Evolutionary conservation across 2,329 filamentous ascomycete genomes (phyloP).

Genomic region (Alternaria rosae): DNA sequence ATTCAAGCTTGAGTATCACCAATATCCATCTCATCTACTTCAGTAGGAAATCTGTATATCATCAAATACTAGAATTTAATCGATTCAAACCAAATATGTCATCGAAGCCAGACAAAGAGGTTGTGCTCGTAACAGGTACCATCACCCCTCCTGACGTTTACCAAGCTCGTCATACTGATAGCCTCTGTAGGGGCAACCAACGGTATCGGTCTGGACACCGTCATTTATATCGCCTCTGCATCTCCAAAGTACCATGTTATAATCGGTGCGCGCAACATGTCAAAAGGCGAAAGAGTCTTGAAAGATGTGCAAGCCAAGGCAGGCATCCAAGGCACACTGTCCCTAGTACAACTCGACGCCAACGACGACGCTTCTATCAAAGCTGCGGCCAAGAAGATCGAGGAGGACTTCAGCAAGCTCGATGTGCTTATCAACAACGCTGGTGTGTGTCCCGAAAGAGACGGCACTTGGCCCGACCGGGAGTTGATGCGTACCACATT

Average conservation of each 20-base stretch:
- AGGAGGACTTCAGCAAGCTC: conserved; percentile 54
- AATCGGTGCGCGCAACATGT: conserved; percentile 42
- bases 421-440: conserved; percentile 91
- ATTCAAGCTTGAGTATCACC: background rate
- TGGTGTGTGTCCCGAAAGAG: conserved; percentile 57
- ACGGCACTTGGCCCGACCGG: conserved; percentile 21
- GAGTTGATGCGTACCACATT: conserved; percentile 32
- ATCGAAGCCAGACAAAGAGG: conserved; percentile 24
- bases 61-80: background rate
- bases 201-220: conserved; percentile 48
- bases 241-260: conserved; percentile 47
- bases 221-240: conserved; percentile 35
- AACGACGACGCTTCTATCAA: conserved; percentile 44
- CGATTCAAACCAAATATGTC: conserved; percentile 4
- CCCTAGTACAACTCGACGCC: conserved; percentile 48
- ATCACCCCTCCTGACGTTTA: background rate
- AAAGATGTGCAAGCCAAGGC: conserved; percentile 34
- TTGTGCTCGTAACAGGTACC: conserved; percentile 41
- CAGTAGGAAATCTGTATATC: background rate
- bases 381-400: conserved; percentile 43
- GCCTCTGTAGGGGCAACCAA: conserved; percentile 40
- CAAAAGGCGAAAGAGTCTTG: conserved; percentile 43
- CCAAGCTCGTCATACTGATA: background rate
- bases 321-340: conserved; percentile 39
- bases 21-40: background rate